Percentiles rank a stretch among this genome's conserved stretches.
phyloP scores from a whole-genome alignment of 257 asterid genomes.

The Solanum phureja region DNA sequence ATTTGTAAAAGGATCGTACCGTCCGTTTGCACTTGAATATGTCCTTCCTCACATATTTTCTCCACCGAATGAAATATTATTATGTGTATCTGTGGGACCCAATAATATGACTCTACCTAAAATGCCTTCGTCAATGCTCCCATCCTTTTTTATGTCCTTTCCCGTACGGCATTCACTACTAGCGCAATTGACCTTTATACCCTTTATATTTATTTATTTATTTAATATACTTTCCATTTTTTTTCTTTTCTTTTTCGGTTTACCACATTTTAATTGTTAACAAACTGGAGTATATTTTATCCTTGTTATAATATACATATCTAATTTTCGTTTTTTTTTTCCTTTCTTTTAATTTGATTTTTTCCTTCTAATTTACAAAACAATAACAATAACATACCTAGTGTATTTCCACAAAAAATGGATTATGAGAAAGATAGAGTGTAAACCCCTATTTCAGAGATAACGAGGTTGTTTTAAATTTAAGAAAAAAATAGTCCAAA shows the following conservation, averaged over 20 bases:
- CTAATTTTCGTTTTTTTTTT: no score
- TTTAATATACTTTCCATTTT: not conserved
- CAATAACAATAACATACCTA: no score
- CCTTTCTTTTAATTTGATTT: not conserved
- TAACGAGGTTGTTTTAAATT: no score
- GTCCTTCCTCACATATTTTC: constrained; percentile 82
- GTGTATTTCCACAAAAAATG: not conserved
- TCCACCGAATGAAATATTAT: constrained; percentile 51
- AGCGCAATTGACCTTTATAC: not conserved
- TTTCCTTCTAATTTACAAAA: not conserved
- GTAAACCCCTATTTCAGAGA: rapidly evolving
- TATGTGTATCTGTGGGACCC: not conserved
- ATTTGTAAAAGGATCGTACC: constrained; percentile 33
- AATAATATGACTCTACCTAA: constrained; percentile 16
- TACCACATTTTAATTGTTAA: no score
- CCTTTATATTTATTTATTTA: not conserved
- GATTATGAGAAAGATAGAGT: not conserved
- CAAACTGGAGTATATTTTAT: not conserved
- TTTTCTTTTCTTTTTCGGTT: no score
- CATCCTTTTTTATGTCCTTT: constrained; percentile 33
- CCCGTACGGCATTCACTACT: constrained; percentile 30
- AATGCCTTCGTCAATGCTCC: constrained; percentile 24
- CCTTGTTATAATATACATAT: not conserved
- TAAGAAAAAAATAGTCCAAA: not conserved
- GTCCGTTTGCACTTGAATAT: constrained; percentile 41